Evolutionary conservation across 2,329 filamentous ascomycete species (phyloP).

Genomic region (Fusarium sp.): DNA sequence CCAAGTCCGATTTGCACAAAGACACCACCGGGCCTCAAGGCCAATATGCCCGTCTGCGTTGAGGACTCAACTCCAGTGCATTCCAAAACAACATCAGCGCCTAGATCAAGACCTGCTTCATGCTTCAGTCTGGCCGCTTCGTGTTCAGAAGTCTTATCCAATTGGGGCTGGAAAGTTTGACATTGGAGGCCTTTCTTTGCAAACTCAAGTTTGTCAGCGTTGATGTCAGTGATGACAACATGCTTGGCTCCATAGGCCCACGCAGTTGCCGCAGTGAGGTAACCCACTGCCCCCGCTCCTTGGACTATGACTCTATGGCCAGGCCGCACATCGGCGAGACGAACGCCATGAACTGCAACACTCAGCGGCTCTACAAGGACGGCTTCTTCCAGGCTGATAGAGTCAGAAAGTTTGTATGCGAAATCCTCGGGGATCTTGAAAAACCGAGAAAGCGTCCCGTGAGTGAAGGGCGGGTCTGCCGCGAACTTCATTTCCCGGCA

Average conservation of each 20-base stretch:
- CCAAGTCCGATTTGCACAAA: conserved; percentile 40
- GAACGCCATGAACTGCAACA: conserved; percentile 86
- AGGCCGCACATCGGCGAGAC: conserved; percentile 77
- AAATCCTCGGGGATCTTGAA: conserved; percentile 88
- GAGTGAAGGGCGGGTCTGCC: conserved; percentile 84
- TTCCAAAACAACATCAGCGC: conserved; percentile 68
- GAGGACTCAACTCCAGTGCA: conserved; percentile 42
- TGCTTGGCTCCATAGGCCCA: conserved; percentile 82
- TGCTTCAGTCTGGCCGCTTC: conserved; percentile 22
- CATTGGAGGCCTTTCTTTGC: conserved; percentile 30
- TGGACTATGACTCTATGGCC: conserved; percentile 87
- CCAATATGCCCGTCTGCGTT: conserved; percentile 23
- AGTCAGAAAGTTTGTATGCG: conserved; percentile 87
- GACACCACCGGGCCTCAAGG: conserved; percentile 21
- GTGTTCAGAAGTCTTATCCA: conserved; percentile 13
- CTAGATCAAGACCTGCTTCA: conserved; percentile 67
- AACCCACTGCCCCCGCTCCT: conserved; percentile 86
- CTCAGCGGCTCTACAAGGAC: conserved; percentile 89
- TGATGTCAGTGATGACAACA: conserved; percentile 41
- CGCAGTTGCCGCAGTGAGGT: conserved; percentile 88
- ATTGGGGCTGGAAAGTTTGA: neutral
- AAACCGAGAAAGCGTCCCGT: conserved; percentile 90
- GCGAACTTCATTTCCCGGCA: conserved; percentile 90
- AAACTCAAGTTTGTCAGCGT: conserved; percentile 35
- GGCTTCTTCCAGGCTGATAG: conserved; percentile 83